Base-by-base conservation (phyloP, 1,284 basidiomycete genomes). In the Exobasidium cylindrosporum region DNA sequence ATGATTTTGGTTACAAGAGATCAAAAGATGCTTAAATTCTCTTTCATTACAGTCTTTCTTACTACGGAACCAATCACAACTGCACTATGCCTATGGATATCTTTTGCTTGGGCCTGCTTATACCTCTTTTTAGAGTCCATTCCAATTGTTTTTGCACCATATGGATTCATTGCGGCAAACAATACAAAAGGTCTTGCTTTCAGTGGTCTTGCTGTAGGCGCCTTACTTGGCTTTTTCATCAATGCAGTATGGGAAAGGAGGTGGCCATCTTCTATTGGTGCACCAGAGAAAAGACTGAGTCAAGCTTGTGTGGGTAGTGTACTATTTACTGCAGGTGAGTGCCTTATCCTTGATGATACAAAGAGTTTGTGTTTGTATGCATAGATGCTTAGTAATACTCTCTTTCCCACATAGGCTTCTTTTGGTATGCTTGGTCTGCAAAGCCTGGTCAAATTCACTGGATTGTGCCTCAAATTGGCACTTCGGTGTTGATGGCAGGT, bases 21-120 rank as follows among this genome's bases (percentile, higher is more conserved):
- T 44, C 43, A 44, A 44, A 13, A 23, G 43, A 44, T 23, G 43
- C n/a, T 23, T 44, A 13, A 23, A 13, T 14, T 44, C 43, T 14
- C 13, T 50, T 7, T 50, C 29, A 7, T 26, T 50, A 23, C 47
- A 50, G 47, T 55, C 17, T 44, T 55, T 2, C 62, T 73, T 30
- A 78, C 86, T 35, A 89, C 89, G 0, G 91, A 93, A 71, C 89
- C 89, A 0, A 84, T 90, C 32, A 88, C 91, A 89, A 82, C 68
- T 58, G 80, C 32, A 68, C 81, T 70, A 58, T 80, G 40, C 68
- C 56, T 76, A 50, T 77, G 67, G 68, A 79, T 78, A 29, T 68
- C 72, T 44, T 73, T 77, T 60, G 72, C 72, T 24, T 78, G 76
- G 76, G 73, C 69, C 2, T 58, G 66, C 24, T 68, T 72, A 54